Conservation (phyloP, 1,284 basidiomycete species). For the Somion occarium region DNA sequence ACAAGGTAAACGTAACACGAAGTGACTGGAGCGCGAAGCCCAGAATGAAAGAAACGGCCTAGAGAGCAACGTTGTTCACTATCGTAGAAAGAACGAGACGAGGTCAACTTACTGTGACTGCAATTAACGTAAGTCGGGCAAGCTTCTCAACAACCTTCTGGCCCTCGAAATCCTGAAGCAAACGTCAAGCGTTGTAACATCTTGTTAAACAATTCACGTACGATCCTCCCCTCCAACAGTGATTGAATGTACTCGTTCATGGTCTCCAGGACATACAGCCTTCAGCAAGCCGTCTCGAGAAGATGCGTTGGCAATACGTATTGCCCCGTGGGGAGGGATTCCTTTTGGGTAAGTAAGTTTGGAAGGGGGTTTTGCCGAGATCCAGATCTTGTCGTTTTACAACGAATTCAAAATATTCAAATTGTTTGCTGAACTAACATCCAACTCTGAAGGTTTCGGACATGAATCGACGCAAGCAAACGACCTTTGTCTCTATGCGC, state of each 20-base stretch:
- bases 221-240: background rate
- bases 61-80: background rate
- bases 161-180: constrained; percentile 65
- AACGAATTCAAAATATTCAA: too few species aligned
- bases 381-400: too few species aligned
- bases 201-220: background rate
- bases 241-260: background rate
- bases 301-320: background rate
- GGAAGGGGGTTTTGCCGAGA: too few species aligned
- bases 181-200: background rate
- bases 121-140: constrained; percentile 35
- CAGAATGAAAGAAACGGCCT: constrained; percentile 61
- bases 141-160: constrained; percentile 58
- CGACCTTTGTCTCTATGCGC: too few species aligned
- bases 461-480: too few species aligned
- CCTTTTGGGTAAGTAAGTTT: background rate
- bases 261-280: background rate
- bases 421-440: too few species aligned
- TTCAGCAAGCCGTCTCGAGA: background rate
- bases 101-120: constrained; percentile 29
- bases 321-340: background rate
- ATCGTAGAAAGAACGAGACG: background rate
- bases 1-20: constrained; percentile 50
- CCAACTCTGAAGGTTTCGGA: too few species aligned
- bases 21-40: constrained; percentile 62